Evolutionary conservation across 495 filamentous ascomycete species (phyloP).

Genomic region (Astrothelium macrocarpum): DNA sequence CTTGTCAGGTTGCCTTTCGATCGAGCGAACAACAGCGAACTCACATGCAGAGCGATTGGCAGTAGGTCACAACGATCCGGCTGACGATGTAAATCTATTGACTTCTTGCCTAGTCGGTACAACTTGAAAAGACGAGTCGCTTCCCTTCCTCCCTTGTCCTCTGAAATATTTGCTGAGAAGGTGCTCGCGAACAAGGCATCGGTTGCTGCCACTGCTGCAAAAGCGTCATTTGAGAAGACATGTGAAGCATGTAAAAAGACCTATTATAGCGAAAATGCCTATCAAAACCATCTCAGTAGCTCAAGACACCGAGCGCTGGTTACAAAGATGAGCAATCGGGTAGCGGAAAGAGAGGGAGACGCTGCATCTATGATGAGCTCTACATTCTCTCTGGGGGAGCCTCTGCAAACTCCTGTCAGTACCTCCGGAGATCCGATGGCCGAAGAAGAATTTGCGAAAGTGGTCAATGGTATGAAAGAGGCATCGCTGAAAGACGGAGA

Average conservation of each 20-base stretch:
- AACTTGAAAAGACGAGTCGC: constrained; percentile 95
- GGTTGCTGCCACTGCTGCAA: constrained; percentile 72
- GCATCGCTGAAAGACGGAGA: constrained; percentile 52
- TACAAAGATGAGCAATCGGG: constrained; percentile 33
- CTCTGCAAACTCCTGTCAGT: constrained; percentile 44
- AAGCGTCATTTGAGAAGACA: constrained; percentile 75
- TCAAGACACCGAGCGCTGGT: constrained; percentile 76
- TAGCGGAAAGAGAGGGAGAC: constrained; percentile 41
- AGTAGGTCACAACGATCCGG: constrained; percentile 50
- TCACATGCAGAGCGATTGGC: constrained; percentile 97
- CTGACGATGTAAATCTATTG: background rate
- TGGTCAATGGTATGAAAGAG: constrained; percentile 68
- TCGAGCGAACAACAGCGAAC: constrained; percentile 84
- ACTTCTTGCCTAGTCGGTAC: constrained; percentile 47
- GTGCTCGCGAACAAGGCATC: constrained; percentile 85
- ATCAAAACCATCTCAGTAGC: constrained; percentile 83
- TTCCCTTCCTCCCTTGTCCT: constrained; percentile 80
- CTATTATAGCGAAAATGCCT: constrained; percentile 93
- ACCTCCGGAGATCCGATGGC: constrained; percentile 50
- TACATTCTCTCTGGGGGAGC: constrained; percentile 81
- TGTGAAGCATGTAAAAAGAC: constrained; percentile 82
- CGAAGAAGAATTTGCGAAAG: constrained; percentile 66
- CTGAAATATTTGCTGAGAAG: constrained; percentile 91
- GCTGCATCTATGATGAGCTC: constrained; percentile 86
- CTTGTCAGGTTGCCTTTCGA: constrained; percentile 92